Percentiles rank a stretch among this genome's conserved stretches.
These are phyloP conservation scores for Verbascum thapsus DNA, from an alignment of 257 asterid genomes.

Conservation along the genomic window DNA sequence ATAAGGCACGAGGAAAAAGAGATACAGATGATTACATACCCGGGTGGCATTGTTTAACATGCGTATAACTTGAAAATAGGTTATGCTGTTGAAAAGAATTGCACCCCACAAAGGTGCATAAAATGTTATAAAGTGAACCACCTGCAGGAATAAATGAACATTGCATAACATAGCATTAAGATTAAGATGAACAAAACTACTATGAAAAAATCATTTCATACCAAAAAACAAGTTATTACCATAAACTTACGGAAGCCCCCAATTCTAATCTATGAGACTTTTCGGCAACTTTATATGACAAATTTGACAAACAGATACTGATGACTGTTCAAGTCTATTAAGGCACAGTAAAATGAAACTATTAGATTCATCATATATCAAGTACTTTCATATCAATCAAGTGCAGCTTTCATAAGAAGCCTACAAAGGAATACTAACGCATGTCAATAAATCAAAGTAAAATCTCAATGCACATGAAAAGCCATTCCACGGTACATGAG, in stretches of 20 bases:
- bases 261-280: slow-evolving; percentile 3
- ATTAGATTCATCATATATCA: slow-evolving; percentile 5
- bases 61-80: slow-evolving; percentile 98
- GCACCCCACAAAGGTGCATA: slow-evolving; percentile 99
- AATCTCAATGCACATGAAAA: background rate
- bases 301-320: background rate
- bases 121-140: slow-evolving; percentile 82
- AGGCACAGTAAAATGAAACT: no score
- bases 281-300: background rate
- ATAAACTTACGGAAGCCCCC: background rate
- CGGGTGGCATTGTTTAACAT: slow-evolving; percentile 98
- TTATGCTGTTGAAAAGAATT: slow-evolving; percentile 90
- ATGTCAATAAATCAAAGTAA: background rate
- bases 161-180: slow-evolving; percentile 21
- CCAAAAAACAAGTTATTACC: slow-evolving; percentile 1
- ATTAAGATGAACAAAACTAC: background rate
- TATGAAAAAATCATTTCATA: background rate
- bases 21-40: slow-evolving; percentile 53
- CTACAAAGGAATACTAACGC: background rate
- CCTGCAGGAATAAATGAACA: slow-evolving; percentile 53
- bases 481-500: background rate
- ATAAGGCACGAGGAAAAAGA: slow-evolving; percentile 21
- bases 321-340: background rate
- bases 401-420: background rate
- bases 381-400: slow-evolving; percentile 5